A percentile compares a stretch with the other conserved stretches of the same genome.
phyloP scores from a whole-genome alignment of 495 filamentous ascomycete genomes.

The Penicillium flavigenum region DNA sequence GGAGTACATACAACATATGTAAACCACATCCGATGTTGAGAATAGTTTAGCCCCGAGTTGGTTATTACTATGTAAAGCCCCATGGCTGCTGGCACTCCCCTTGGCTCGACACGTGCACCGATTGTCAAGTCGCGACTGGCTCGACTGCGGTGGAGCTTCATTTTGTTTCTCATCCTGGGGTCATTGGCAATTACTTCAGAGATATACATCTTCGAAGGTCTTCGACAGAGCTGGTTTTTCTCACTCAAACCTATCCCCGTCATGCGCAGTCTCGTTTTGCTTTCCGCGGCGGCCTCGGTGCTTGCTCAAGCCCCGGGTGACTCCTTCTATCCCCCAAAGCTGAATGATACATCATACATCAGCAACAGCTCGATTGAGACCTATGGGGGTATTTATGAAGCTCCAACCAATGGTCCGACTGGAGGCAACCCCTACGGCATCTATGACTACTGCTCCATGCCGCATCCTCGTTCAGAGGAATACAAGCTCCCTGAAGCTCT shows the following conservation, averaged over 20 bases:
- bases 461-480: conserved; percentile 41
- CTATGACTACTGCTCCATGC: conserved; percentile 49
- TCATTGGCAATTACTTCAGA: neutral
- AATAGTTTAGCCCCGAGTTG: neutral
- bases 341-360: conserved; percentile 43
- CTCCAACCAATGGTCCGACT: conserved; percentile 31
- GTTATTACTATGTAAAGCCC: neutral
- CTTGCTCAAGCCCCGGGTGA: conserved; percentile 25
- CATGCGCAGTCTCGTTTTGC: conserved; percentile 19
- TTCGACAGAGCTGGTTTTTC: neutral
- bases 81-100: neutral
- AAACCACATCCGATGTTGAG: neutral
- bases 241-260: neutral
- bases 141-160: conserved; percentile 1
- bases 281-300: conserved; percentile 15
- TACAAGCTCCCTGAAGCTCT: conserved; percentile 35
- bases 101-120: conserved; percentile 6
- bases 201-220: neutral
- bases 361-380: conserved; percentile 40
- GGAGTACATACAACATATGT: too few species aligned
- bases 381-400: conserved; percentile 43
- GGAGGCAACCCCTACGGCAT: conserved; percentile 24
- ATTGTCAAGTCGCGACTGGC: conserved; percentile 7
- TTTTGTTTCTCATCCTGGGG: neutral
- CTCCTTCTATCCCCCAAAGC: conserved; percentile 41